Percentiles rank a stretch among this genome's conserved stretches.
Evolutionary conservation across 768 basidiomycete species (phyloP).

Genomic region (Suillus fuscotomentosus): DNA sequence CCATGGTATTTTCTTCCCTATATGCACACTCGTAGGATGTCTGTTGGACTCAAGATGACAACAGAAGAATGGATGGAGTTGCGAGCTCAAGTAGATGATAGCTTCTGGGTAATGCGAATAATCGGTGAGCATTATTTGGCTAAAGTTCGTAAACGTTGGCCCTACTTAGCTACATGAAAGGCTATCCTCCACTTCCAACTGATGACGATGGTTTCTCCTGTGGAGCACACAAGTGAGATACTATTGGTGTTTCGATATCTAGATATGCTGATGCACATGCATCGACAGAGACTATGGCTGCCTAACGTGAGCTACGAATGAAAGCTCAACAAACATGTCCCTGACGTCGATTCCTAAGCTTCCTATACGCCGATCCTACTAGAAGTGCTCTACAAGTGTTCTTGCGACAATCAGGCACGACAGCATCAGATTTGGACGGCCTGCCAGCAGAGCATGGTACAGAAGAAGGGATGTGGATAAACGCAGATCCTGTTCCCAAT

Average conservation of each 20-base stretch:
- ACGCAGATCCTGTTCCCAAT: slow-evolving; percentile 78
- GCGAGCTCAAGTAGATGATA: slow-evolving; percentile 70
- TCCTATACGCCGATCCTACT: slow-evolving; percentile 83
- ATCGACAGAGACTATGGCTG: slow-evolving; percentile 81
- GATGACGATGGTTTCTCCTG: slow-evolving; percentile 84
- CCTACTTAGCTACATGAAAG: slow-evolving; percentile 32
- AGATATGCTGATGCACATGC: slow-evolving; percentile 11
- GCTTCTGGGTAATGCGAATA: slow-evolving; percentile 87
- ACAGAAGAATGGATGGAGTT: slow-evolving; percentile 68
- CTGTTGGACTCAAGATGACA: slow-evolving; percentile 73
- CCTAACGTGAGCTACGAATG: slow-evolving; percentile 56
- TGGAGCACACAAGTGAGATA: slow-evolving; percentile 78
- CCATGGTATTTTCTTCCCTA: neutral
- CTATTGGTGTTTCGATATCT: neutral
- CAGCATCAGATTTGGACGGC: slow-evolving; percentile 28
- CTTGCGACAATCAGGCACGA: slow-evolving; percentile 41
- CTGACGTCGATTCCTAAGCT: slow-evolving; percentile 39
- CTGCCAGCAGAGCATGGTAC: slow-evolving; percentile 52
- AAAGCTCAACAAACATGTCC: neutral
- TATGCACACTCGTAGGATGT: slow-evolving; percentile 57
- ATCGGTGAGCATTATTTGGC: slow-evolving; percentile 50
- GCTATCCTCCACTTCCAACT: slow-evolving; percentile 84
- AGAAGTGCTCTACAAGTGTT: slow-evolving; percentile 83
- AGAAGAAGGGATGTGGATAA: slow-evolving; percentile 73
- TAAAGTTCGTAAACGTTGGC: neutral